Evolutionary conservation across 2,329 filamentous ascomycete species (phyloP).

Genomic region (Colletotrichum karsti): DNA sequence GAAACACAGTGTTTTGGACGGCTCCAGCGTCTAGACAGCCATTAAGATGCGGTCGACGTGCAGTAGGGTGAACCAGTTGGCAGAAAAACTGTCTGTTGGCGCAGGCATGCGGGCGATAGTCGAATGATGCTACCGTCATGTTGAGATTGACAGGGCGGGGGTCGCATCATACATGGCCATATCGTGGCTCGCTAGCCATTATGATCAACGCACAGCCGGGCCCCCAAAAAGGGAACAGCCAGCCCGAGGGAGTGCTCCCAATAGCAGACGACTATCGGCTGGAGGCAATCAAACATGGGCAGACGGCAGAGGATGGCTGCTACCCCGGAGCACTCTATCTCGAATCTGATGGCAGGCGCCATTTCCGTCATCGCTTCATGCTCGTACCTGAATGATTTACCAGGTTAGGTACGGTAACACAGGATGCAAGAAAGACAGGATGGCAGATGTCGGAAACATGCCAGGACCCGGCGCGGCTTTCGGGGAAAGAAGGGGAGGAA

Average conservation of each 20-base stretch:
- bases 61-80: neutral
- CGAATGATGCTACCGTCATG: slow-evolving; percentile 26
- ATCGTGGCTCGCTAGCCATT: slow-evolving; percentile 21
- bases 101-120: slow-evolving; percentile 14
- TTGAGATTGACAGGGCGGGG: slow-evolving; percentile 25
- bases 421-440: neutral
- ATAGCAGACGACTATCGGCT: slow-evolving; percentile 16
- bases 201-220: slow-evolving; percentile 14
- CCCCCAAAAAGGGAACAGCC: neutral
- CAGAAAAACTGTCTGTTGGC: neutral
- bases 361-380: neutral
- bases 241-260: neutral
- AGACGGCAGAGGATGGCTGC: slow-evolving; percentile 13
- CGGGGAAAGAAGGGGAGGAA: slow-evolving; percentile 3
- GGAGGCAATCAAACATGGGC: slow-evolving; percentile 21
- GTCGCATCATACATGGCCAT: slow-evolving; percentile 26
- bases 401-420: neutral
- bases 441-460: slow-evolving; percentile 3
- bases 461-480: slow-evolving; percentile 6
- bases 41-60: slow-evolving; percentile 1
- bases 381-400: neutral
- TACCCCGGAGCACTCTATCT: slow-evolving; percentile 6
- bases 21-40: slow-evolving; percentile 6
- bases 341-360: neutral
- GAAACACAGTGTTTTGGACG: slow-evolving; percentile 8